A percentile compares a stretch with the other conserved stretches of the same genome.
Evolutionary conservation across 345 rosid genomes (phyloP).

Genomic region (Ceriops decandra): DNA sequence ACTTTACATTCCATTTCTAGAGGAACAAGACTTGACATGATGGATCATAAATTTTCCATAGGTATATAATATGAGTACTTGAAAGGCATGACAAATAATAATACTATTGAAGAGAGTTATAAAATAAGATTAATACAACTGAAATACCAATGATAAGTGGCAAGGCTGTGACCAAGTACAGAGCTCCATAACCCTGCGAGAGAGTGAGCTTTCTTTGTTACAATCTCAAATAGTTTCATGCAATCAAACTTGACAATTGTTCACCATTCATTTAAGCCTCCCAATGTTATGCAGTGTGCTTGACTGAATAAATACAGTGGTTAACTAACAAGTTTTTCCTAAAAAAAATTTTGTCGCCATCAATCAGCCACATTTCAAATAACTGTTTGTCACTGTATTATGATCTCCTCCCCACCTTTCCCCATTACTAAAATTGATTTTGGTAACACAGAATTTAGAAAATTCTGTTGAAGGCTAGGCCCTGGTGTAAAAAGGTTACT

Average conservation of each 20-base stretch:
- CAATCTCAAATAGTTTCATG: background rate
- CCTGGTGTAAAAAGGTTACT: too few species aligned
- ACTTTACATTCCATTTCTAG: background rate
- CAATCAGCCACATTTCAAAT: background rate
- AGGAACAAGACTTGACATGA: background rate
- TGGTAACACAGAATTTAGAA: background rate
- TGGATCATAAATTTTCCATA: background rate
- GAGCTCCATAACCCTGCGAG: slow-evolving; percentile 92
- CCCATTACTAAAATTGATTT: background rate
- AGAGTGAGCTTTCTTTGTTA: slow-evolving; percentile 20
- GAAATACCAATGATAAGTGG: slow-evolving; percentile 87
- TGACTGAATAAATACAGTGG: too few species aligned
- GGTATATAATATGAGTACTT: background rate
- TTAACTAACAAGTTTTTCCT: too few species aligned
- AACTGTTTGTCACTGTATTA: background rate
- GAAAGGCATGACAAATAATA: slow-evolving; percentile 7
- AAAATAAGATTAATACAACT: slow-evolving; percentile 77
- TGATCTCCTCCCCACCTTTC: background rate
- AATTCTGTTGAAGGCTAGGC: too few species aligned
- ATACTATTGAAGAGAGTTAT: slow-evolving; percentile 83
- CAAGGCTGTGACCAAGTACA: slow-evolving; percentile 83
- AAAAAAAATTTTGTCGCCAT: background rate
- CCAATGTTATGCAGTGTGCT: too few species aligned
- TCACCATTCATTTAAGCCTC: too few species aligned
- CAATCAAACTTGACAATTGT: background rate